Evolutionary conservation across 2,329 filamentous ascomycete genomes (phyloP).

Genomic region (Pseudogymnoascus verrucosus): DNA sequence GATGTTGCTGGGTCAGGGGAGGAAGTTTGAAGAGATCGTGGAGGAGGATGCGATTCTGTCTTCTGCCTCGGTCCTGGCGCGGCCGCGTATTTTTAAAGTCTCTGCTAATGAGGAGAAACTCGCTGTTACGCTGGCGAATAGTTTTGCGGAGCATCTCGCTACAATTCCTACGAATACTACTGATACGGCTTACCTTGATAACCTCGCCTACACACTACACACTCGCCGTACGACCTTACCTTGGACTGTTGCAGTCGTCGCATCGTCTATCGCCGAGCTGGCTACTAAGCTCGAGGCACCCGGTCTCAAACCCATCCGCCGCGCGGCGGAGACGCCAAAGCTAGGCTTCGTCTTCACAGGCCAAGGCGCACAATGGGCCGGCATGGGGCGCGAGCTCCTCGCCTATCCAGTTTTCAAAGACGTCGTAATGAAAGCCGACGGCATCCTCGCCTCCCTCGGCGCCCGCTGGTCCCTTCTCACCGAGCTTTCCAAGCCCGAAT

Average conservation of each 20-base stretch:
- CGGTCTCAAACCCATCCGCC: slow-evolving; percentile 19
- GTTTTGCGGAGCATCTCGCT: neutral
- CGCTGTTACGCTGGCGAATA: neutral
- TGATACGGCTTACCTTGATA: slow-evolving; percentile 5
- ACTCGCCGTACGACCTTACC: slow-evolving; percentile 7
- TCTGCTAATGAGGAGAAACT: neutral
- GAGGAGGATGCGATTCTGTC: neutral
- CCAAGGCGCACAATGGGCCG: slow-evolving; percentile 22
- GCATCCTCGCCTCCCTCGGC: neutral
- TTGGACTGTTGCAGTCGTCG: slow-evolving; percentile 12
- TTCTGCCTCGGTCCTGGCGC: neutral
- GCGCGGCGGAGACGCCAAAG: neutral
- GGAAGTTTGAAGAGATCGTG: neutral
- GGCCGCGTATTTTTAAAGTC: neutral
- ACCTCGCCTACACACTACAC: slow-evolving; percentile 11
- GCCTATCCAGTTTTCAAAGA: neutral
- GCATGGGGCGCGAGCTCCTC: slow-evolving; percentile 18
- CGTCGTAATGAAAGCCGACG: neutral
- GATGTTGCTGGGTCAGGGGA: neutral
- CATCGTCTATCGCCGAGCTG: slow-evolving; percentile 29
- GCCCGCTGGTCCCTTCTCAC: neutral
- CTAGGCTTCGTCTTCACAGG: slow-evolving; percentile 17
- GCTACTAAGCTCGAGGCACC: slow-evolving; percentile 28
- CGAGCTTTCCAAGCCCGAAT: neutral
- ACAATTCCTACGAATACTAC: neutral